A percentile compares a stretch with the other conserved stretches of the same genome.
Conservation (phyloP, 2,329 filamentous ascomycete species). For the Cercospora zeina region DNA sequence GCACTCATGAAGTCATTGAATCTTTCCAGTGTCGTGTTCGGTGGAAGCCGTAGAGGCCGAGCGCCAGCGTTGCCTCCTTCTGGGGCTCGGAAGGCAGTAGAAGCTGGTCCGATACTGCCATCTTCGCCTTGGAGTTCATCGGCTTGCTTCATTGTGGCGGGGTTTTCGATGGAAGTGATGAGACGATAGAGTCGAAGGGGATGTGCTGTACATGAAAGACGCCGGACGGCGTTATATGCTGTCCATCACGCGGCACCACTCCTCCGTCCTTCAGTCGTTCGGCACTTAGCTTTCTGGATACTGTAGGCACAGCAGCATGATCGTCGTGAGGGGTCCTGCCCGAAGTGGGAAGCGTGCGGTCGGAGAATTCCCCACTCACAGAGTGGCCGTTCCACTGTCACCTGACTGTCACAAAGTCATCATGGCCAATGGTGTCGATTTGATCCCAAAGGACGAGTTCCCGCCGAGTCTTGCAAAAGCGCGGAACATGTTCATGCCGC, state of each 20-base stretch:
- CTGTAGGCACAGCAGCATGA: neutral
- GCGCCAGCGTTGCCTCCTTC: conserved; percentile 15
- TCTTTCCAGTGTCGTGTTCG: conserved; percentile 21
- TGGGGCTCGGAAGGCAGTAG: conserved; percentile 20
- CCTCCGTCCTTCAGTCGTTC: neutral
- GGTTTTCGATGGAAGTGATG: neutral
- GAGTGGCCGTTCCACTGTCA: neutral
- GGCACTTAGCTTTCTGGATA: neutral
- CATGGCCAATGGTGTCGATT: neutral
- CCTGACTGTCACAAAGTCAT: neutral
- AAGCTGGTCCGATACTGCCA: conserved; percentile 11
- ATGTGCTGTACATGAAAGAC: neutral
- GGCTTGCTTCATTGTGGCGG: conserved; percentile 20
- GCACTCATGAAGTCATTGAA: conserved; percentile 24
- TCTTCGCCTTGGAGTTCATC: conserved; percentile 19
- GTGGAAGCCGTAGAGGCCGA: conserved; percentile 22
- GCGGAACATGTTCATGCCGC: neutral
- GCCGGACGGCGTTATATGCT: conserved; percentile 5
- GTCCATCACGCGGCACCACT: neutral
- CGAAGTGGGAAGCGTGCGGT: conserved; percentile 2
- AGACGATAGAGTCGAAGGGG: neutral
- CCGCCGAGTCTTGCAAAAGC: neutral
- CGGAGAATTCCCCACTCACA: conserved; percentile 10
- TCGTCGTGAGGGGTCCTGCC: conserved; percentile 12
- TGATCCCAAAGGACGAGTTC: neutral